A percentile compares a stretch with the other conserved stretches of the same genome.
Evolutionary conservation across 2,329 filamentous ascomycete species (phyloP).

Genomic region (Arthrinium puccinioides): DNA sequence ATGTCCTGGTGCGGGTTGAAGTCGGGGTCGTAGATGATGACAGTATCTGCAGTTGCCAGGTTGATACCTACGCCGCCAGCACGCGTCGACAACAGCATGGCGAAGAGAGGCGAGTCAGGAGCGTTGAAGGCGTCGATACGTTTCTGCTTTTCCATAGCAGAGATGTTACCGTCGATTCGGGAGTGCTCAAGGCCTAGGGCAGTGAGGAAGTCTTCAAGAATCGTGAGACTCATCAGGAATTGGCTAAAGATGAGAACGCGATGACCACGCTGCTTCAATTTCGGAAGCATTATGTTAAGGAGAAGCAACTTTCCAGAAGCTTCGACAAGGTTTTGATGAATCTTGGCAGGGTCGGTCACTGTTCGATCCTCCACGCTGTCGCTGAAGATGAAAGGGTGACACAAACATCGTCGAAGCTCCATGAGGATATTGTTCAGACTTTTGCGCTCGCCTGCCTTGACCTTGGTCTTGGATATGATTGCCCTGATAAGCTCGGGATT

Average conservation of each 20-base stretch:
- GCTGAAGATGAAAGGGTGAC: constrained; percentile 94
- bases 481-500: constrained; percentile 83
- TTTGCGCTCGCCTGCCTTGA: constrained; percentile 65
- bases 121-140: constrained; percentile 92
- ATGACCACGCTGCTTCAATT: constrained; percentile 77
- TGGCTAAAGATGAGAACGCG: constrained; percentile 94
- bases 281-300: constrained; percentile 78
- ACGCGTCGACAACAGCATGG: constrained; percentile 86
- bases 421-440: constrained; percentile 91
- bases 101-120: constrained; percentile 74
- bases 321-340: constrained; percentile 78
- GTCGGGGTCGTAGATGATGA: constrained; percentile 94
- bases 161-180: constrained; percentile 79
- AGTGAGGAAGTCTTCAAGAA: constrained; percentile 85
- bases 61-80: constrained; percentile 98
- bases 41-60: constrained; percentile 90
- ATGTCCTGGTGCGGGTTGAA: constrained; percentile 98
- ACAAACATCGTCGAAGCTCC: constrained; percentile 89
- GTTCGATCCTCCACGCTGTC: constrained; percentile 79
- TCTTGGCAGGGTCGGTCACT: constrained; percentile 44
- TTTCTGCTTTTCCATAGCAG: constrained; percentile 82
- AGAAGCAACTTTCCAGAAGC: constrained; percentile 86
- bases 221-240: constrained; percentile 80
- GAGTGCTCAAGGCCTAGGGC: constrained; percentile 67
- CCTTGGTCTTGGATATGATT: constrained; percentile 65